These are phyloP conservation scores for Torulaspora indica DNA, from an alignment of 805 yeast species.

Conservation along the genomic window DNA sequence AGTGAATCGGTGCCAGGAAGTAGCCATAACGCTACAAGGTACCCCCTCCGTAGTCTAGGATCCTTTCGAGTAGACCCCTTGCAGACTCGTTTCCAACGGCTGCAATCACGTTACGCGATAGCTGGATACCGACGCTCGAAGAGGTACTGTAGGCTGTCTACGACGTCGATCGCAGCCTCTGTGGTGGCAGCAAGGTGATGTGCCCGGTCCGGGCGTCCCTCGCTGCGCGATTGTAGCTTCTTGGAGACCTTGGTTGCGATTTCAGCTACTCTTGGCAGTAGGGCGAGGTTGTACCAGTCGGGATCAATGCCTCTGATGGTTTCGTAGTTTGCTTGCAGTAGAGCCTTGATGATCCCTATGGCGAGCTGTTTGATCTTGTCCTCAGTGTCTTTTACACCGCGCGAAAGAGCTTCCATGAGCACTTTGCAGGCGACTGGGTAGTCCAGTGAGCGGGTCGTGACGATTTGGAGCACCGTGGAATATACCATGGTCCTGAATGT, in stretches of 20 bases:
- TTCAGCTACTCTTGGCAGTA: slow-evolving; percentile 1
- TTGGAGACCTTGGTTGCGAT: slow-evolving; percentile 3
- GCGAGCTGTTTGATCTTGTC: slow-evolving; percentile 9
- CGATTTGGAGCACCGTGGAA: slow-evolving; percentile 14
- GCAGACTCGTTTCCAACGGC: slow-evolving; percentile 8
- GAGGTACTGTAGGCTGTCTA: slow-evolving; percentile 1
- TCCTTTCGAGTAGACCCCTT: slow-evolving; percentile 2
- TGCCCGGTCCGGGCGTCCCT: not conserved
- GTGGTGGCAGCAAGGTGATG: not conserved
- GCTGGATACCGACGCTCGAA: slow-evolving; percentile 9
- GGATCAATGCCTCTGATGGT: slow-evolving; percentile 13
- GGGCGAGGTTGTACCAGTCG: slow-evolving; percentile 14
- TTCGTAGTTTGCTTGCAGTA: slow-evolving; percentile 8
- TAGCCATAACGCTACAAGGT: not conserved
- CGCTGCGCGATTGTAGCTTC: not conserved
- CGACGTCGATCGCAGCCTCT: not conserved
- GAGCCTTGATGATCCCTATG: slow-evolving; percentile 1
- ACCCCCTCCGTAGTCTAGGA: not conserved
- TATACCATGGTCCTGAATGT: slow-evolving; percentile 18
- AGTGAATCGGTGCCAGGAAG: no score
- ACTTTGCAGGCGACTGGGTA: slow-evolving; percentile 10
- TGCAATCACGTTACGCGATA: slow-evolving; percentile 2
- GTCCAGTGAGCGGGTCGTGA: slow-evolving; percentile 1
- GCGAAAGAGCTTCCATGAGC: slow-evolving; percentile 7
- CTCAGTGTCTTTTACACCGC: slow-evolving; percentile 18